phyloP scores from a whole-genome alignment of 2,329 filamentous ascomycete species.

The Colletotrichum somersetense region DNA sequence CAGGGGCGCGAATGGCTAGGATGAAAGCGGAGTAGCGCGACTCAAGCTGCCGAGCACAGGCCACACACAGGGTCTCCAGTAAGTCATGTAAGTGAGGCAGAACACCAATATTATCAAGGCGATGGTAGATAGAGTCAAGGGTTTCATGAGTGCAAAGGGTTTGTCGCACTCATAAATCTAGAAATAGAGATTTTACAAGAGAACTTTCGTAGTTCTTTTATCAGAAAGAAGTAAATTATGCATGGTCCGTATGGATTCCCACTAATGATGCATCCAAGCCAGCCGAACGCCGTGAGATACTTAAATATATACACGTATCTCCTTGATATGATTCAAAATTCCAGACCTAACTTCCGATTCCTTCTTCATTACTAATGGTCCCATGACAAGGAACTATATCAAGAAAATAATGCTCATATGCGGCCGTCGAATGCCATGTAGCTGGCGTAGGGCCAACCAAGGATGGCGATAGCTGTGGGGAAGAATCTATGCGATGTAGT shows the following conservation, averaged over 20 bases:
- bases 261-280: constrained; percentile 26
- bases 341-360: constrained; percentile 22
- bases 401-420: constrained; percentile 18
- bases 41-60: constrained; percentile 32
- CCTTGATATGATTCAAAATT: constrained; percentile 18
- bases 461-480: constrained; percentile 21
- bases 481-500: constrained; percentile 16
- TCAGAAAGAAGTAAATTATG: constrained; percentile 38
- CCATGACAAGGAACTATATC: background rate
- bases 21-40: constrained; percentile 37
- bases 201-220: too few species aligned
- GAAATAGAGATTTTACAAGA: rapidly evolving
- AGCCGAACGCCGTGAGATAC: constrained; percentile 30
- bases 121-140: background rate
- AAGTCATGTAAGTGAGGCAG: constrained; percentile 26
- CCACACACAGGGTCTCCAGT: constrained; percentile 30
- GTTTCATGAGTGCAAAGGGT: background rate
- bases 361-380: constrained; percentile 7
- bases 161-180: background rate
- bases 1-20: constrained; percentile 42
- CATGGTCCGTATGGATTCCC: constrained; percentile 25
- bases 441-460: constrained; percentile 41
- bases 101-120: background rate
- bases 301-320: constrained; percentile 40
- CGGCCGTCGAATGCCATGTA: constrained; percentile 28